Base-by-base conservation (phyloP, 2,329 filamentous ascomycete genomes). In the Alternaria sp. region DNA sequence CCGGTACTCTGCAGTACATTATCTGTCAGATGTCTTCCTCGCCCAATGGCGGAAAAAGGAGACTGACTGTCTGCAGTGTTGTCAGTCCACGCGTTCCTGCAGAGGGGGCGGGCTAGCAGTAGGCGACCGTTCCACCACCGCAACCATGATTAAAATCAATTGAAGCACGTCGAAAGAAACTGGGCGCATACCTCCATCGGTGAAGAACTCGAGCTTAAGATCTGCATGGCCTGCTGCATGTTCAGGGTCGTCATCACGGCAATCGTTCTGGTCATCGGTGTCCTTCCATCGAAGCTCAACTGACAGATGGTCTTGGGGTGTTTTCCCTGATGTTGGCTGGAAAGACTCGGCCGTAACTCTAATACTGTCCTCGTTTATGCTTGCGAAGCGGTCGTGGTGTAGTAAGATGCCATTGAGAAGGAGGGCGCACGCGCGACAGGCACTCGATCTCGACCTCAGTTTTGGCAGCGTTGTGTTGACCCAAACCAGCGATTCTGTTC, bases 201-300 rank as follows among this genome's bases (percentile, higher is more conserved):
- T 74, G 44, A 72, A 77, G 54, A 74, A 73, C 50, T 77, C 74
- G 1, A 77, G 63, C 39, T 75, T 76, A 45, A 77, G 65, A 50
- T 77, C 73, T 41, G 74, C 72, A 61, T 72, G 72, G 40, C 64
- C 65, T 23, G 62, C 37, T 2, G 65, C 54, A 42, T 66, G 64
- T 21, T 67, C 67, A 26, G 67, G 65, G 45, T 67, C 65, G 36
- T 70, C 61, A 29, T 61, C 60, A 40, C 65, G 67, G 48, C 51
- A 58, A 11, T 68, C 67, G 44, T 68, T 59, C 29, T 57, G 57
- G 13, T 65, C 55, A 23, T 64, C 62, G 31, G 40, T 58, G 14
- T 65, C 57, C 29, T 66, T 65, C 73, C 74, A 77, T 42, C 73
- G 69, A 37, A 74, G 51, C 51, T 76, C 73, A 23, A 77, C 69